phyloP scores from a whole-genome alignment of 2,329 filamentous ascomycete genomes.

The Emergomyces pasteurianus region DNA sequence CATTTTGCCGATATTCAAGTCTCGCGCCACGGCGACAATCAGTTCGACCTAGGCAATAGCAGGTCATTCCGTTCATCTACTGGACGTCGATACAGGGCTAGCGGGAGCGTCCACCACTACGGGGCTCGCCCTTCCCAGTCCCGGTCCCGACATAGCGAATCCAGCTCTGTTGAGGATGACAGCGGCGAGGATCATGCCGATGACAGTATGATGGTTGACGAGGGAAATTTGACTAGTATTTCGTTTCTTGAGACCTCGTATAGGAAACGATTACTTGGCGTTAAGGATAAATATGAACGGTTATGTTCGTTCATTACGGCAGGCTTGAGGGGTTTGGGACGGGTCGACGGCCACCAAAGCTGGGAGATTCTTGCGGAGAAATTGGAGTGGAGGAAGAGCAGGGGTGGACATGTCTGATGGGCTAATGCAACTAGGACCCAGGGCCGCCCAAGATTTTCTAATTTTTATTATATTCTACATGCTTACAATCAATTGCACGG shows the following conservation, averaged over 20 bases:
- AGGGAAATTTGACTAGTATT: constrained; percentile 30
- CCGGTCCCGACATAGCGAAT: constrained; percentile 3
- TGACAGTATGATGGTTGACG: constrained; percentile 25
- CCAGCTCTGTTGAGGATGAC: constrained; percentile 15
- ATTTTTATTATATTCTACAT: background rate
- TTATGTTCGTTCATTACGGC: constrained; percentile 58
- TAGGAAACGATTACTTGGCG: constrained; percentile 40
- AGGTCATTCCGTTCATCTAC: constrained; percentile 10
- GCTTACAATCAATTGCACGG: background rate
- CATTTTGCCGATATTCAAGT: constrained; percentile 52
- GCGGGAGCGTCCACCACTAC: constrained; percentile 5
- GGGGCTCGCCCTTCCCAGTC: constrained; percentile 5
- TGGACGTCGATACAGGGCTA: background rate
- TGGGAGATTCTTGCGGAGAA: constrained; percentile 78
- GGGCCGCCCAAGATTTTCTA: background rate
- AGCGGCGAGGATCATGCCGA: constrained; percentile 18
- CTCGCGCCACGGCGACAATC: constrained; percentile 26
- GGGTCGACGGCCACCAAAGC: constrained; percentile 57
- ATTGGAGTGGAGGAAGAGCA: constrained; percentile 44
- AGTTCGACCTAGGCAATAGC: constrained; percentile 24
- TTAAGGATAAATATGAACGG: constrained; percentile 52
- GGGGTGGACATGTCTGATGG: background rate
- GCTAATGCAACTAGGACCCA: background rate
- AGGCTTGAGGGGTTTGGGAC: constrained; percentile 61
- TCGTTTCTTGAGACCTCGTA: constrained; percentile 35